Base-by-base conservation (phyloP, 2,329 filamentous ascomycete species). In the Alternaria consortialis region DNA sequence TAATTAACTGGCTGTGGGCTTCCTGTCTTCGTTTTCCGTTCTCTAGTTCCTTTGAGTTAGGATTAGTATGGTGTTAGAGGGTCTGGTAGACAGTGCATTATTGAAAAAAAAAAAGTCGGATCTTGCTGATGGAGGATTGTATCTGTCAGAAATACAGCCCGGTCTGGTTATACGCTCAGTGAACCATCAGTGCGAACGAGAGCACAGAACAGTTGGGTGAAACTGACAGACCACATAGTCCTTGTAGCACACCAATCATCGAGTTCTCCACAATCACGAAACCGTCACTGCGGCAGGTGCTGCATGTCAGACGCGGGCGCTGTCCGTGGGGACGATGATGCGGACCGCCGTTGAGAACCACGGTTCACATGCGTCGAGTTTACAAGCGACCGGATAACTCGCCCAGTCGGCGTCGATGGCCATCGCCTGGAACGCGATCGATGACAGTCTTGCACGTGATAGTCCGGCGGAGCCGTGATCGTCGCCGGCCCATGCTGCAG, bases 231-330 rank as follows among this genome's bases (percentile, higher is more conserved):
- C 40, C 8, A 34, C 13, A 52, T 17, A 12, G 40, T 34, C 42
- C 50, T 42, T 43, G 43, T 42, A 44, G 47, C 32, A 40, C 36
- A n/a, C 42, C 47, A 37, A 53, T 50, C 29, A 53, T n/a, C 13
- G 27, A 54, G 37, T 43, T 25, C 25, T 53, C 50, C 61, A 61
- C 43, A 32, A 53, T 37, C 54, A 53, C 36, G 54, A 62, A 52
- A 50, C 51, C 31, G 56, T 31, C 13, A 53, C 51, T 48, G 58
- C 57, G 46, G 69, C 66, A 69, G 66, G 68, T 43, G 43, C 58
- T 62, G 64, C 62, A 62, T 42, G 53, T 56, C 58, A 62, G 59
- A 58, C 56, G 52, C 53, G 58, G 56, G 51, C 40, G 48, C 37
- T 23, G 29, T 34, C 39, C 34, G 52, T 60, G 47, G 54, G 36